Base-by-base conservation (phyloP, 2,329 filamentous ascomycete genomes). In the Hypoxylon rubiginosum region DNA sequence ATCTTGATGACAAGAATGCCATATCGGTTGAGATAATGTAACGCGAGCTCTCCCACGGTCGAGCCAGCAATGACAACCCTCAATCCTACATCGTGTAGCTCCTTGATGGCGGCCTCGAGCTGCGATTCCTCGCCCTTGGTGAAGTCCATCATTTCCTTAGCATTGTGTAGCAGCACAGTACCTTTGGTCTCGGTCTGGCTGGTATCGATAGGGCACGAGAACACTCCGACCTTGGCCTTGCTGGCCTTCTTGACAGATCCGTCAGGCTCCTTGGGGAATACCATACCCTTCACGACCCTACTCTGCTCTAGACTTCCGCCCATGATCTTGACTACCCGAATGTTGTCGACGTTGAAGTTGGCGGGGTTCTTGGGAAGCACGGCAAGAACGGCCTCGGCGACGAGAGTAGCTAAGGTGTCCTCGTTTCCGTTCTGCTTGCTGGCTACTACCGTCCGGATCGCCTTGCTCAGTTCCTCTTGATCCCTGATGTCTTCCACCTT, bases 321-420 rank as follows among this genome's bases (percentile, higher is more conserved):
- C 95, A 99, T 98, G 76, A 99, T 99, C 88, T 99, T 99, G 75
- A 99, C 97, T 63, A 99, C 97, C 66, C 96, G 92, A 75, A 99
- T 91, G 81, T 99, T 99, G 85, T 99, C 96, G 71, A 99, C 94
- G 82, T 97, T 99, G 88, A 99, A 99, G 83, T 97, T 94, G 79
- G 87, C 83, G 21, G 96, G 92, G 83, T 97, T 97, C 85, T 97
- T 97, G 72, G 97, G 96, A 69, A 99, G 87, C 19, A 99, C 94
- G 48, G 93, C 90, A 61, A 98, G 88, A 61, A 91, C 88, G 45
- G 88, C 90, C 79, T 97, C 94, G 49, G 97, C 91, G 70, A 99
- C 94, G 75, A 98, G 87, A 58, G 91, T 85, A 66, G 94, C 92
- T 58, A 99, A 86, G 76, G 94, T 88, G 57, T 97, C 93, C 84